Evolutionary conservation across 1,139 yeast species (phyloP), one percentile per base, ranked within the genome.

Genomic region (Suhomyces bolitotheri): DNA sequence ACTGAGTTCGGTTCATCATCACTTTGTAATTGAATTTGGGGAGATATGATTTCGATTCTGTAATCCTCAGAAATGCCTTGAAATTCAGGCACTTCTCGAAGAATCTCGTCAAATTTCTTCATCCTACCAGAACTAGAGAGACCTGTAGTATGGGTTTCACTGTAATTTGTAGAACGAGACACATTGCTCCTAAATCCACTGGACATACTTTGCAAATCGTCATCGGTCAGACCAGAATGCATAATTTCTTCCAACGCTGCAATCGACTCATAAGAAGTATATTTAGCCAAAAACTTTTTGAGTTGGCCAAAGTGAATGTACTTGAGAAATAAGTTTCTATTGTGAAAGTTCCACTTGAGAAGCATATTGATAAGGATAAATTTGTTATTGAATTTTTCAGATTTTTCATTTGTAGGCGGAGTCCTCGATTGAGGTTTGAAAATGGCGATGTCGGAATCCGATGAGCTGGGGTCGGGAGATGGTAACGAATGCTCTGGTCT

Each of bases 21-120:
- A 34, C 86, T 74, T 41, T 83, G 81, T 15, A 90, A 58, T 54
- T 90, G 95, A 33, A 92, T 78, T 54, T 92, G 97, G 0, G 98
- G 97, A 1, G 90, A 76, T 9, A 87, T 68, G 24, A 90, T 71
- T 40, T 86, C 86, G 29, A 90, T 70, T 44, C 81, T 57, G 50
- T 78, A 86, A 34, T 82, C 78, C 45, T 82, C 87, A 13, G 72
- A 72, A 5, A 78, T 64, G n/a, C 54, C 58, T 39, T 78, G 76
- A 31, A 64, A 58, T 6, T 62, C 61, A 2, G 60, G 50, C 1
- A 73, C 60, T 21, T 64, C 58, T 16, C 75, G 68, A 17, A 86
- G 52, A 29, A 73, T 76, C 14, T 68, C 59, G 38, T 82, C 81
- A 51, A 83, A 80, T 13, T 66, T 58, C 5, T 64, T 64, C 11